Base-by-base conservation (phyloP, 805 yeast genomes). In the Ogataea sp. region DNA sequence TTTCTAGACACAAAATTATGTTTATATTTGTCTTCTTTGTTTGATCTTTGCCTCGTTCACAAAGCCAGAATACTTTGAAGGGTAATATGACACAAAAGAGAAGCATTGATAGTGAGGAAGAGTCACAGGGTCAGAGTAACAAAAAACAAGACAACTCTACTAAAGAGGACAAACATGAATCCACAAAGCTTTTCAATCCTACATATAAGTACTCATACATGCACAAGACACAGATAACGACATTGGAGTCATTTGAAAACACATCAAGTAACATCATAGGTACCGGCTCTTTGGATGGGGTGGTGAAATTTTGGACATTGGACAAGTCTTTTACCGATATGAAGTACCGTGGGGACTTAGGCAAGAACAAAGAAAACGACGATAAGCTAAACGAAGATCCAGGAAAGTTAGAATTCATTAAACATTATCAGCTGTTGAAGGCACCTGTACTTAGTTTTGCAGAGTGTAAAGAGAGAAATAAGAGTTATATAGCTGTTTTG, bases 251-350 rank as follows among this genome's bases (percentile, higher is more conserved):
- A 3, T 34, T 23, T 10, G 26, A 30, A 9, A 20, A 15, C 4
- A 4, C 18, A 18, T 3, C 15, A 2, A 24, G 23, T 6, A 18
- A 30, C 9, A 45, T 58, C 25, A 34, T 62, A 4, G 51, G 52
- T 3, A 55, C 65, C 1, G 51, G 55, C 2, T 58, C 64, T 6
- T 37, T 25, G 15, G 67, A 62, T 36, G 67, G 67, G 3, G 39
- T 43, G n/a, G 39, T 62, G 34, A 62, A 62, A 42, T 56, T 62
- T 38, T 62, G 67, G 67, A 47, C 42, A 20, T 41, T 34, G 5
- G 48, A 24, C 16, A 14, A 25, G 21, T 5, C 27, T 15, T 30
- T 30, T 17, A 13, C 21, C 11, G 33, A 16, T 6, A n/a, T 21
- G 6, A 30, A 30, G 11, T 23, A 23, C 27, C 14, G 24, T 5